Base-by-base conservation (phyloP, 1,284 basidiomycete genomes). In the Apiotrichum mycotoxinovorans region DNA sequence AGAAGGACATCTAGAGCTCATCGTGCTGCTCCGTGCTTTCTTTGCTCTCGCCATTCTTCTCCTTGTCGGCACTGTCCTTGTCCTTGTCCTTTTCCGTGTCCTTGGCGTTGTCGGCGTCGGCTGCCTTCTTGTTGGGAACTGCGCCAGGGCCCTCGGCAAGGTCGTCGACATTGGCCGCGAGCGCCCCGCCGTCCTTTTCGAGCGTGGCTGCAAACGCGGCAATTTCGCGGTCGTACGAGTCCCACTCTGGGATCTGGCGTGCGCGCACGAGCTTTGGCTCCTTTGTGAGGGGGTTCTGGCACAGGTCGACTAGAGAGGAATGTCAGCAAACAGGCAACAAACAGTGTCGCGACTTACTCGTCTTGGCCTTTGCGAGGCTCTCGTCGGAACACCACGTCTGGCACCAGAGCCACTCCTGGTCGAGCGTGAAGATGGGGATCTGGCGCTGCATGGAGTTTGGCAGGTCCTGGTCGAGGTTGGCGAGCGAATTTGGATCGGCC, bases 171-270 rank as follows among this genome's bases (percentile, higher is more conserved):
- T 88, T 87, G 2, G 84, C 86, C 4, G 84, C 84, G 15, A 86
- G 83, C 34, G 85, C 83, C 4, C 47, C 58, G 38, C 56, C 66
- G 37, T 63, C 54, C n/a, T 53, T 56, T 33, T 62, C 58, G 40
- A 91, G 78, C 49, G 81, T 80, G 20, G 84, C 82, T 0, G 87
- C 84, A 63, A 94, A 89, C 27, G 76, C 58, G 9, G 75, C 75
- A n/a, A 78, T 74, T 56, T 78, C 75, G 50, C 62, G 66, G 61
- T 98, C 95, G 70, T 97, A 97, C 45, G 83, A 83, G 59, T 94
- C 92, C 96, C 95, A 98, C 75, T 98, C 95, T 0, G 95, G 94
- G 52, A 98, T 97, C 68, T 94, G 86, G 38, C 94, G 84, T 1
- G 95, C 96, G 34, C 95, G 83, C 11, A 87, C 84, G 11, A 98